Conservation (phyloP, 1,284 basidiomycete genomes). For the Boletellus dicymbophilus region DNA sequence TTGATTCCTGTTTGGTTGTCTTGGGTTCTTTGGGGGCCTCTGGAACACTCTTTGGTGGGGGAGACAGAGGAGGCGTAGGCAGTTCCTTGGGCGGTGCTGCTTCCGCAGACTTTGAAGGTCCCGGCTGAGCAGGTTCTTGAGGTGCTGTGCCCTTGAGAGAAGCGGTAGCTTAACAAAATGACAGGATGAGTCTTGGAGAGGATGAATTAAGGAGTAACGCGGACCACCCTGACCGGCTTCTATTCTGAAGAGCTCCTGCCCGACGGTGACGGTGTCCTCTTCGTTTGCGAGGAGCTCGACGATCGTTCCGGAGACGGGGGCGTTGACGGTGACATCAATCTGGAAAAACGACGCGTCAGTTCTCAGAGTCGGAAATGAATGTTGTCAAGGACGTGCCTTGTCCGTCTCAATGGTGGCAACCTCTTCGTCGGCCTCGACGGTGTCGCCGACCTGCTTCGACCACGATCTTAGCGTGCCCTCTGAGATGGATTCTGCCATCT, state of each 20-base stretch:
- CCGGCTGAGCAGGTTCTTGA: conserved; percentile 39
- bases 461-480: conserved; percentile 97
- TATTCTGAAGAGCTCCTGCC: conserved; percentile 92
- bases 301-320: conserved; percentile 88
- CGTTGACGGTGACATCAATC: conserved; percentile 98
- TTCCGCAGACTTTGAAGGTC: conserved; percentile 28
- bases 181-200: neutral
- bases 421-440: conserved; percentile 92
- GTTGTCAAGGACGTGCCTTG: conserved; percentile 63
- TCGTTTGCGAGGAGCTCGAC: conserved; percentile 86
- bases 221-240: conserved; percentile 80
- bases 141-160: conserved; percentile 37
- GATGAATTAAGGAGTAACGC: conserved; percentile 23
- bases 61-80: conserved; percentile 46
- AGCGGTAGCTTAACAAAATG: conserved; percentile 23
- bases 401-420: conserved; percentile 98
- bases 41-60: conserved; percentile 39
- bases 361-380: neutral
- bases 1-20: conserved; percentile 41
- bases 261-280: conserved; percentile 94
- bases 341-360: conserved; percentile 33
- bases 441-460: conserved; percentile 93
- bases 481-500: conserved; percentile 99
- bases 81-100: conserved; percentile 53
- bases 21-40: conserved; percentile 36